phyloP scores from a whole-genome alignment of 768 basidiomycete species.

The Pisolithus tinctorius region DNA sequence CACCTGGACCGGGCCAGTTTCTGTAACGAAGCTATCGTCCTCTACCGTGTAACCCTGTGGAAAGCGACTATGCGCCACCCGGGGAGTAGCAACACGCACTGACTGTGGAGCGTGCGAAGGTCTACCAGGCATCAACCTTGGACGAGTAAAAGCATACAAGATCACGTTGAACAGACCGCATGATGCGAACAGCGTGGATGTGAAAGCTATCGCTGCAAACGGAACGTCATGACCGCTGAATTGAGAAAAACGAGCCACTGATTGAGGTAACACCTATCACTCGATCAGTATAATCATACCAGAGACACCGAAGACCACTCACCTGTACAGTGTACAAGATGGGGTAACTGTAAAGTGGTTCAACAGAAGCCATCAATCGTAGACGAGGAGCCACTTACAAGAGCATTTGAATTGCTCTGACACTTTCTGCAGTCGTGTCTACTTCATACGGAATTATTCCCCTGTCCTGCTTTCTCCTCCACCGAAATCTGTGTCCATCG shows the following conservation, averaged over 20 bases:
- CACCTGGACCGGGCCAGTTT: no score
- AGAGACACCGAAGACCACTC: neutral
- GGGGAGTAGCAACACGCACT: neutral
- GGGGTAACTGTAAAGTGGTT: slow-evolving; percentile 32
- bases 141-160: slow-evolving; percentile 33
- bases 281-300: neutral
- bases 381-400: slow-evolving; percentile 33
- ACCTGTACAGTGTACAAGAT: slow-evolving; percentile 36
- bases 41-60: neutral
- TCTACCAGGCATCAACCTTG: slow-evolving; percentile 27
- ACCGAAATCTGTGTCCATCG: slow-evolving; percentile 23
- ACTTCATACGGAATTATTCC: slow-evolving; percentile 6
- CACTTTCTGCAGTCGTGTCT: slow-evolving; percentile 7
- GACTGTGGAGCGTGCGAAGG: neutral
- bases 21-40: neutral
- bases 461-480: slow-evolving; percentile 4
- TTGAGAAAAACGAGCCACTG: no score
- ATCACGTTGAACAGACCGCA: slow-evolving; percentile 36
- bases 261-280: slow-evolving; percentile 1
- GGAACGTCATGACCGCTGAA: no score
- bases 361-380: neutral
- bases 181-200: no score
- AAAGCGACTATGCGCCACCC: neutral
- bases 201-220: no score
- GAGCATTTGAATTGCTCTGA: slow-evolving; percentile 38